A percentile compares a stretch with the other conserved stretches of the same genome.
These are phyloP conservation scores for Conoideocrella luteorostrata DNA, from an alignment of 2,329 filamentous ascomycete genomes.

Conservation along the genomic window DNA sequence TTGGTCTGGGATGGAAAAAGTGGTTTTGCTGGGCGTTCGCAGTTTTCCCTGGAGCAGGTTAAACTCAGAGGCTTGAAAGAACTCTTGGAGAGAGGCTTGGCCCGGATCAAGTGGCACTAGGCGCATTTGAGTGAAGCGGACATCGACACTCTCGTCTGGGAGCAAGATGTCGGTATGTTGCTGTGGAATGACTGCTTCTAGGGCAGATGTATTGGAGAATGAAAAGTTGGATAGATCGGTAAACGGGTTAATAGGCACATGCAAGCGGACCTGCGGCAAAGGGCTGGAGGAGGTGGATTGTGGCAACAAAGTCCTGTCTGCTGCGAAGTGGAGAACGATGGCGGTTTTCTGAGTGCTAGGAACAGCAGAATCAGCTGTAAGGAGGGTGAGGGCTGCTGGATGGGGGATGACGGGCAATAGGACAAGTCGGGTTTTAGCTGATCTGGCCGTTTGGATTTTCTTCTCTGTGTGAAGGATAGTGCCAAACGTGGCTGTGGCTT, in stretches of 20 bases:
- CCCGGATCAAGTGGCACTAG: slow-evolving; percentile 33
- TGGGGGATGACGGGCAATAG: slow-evolving; percentile 42
- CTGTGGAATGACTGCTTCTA: slow-evolving; percentile 24
- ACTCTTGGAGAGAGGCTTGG: slow-evolving; percentile 32
- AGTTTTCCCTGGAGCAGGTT: slow-evolving; percentile 36
- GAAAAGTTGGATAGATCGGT: slow-evolving; percentile 21
- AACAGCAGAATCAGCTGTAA: slow-evolving; percentile 26
- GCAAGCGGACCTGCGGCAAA: slow-evolving; percentile 20
- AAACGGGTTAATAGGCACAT: slow-evolving; percentile 23
- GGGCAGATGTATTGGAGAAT: slow-evolving; percentile 22
- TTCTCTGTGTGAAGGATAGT: slow-evolving; percentile 37
- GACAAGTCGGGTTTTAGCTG: slow-evolving; percentile 22
- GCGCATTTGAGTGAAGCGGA: slow-evolving; percentile 33
- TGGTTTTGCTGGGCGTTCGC: slow-evolving; percentile 28
- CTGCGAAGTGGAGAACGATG: slow-evolving; percentile 42
- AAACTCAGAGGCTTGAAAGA: slow-evolving; percentile 39
- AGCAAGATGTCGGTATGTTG: slow-evolving; percentile 37
- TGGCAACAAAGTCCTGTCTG: too few relatives aligned
- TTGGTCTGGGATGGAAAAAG: slow-evolving; percentile 24
- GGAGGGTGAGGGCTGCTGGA: slow-evolving; percentile 33
- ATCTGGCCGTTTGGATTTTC: slow-evolving; percentile 2
- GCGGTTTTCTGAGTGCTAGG: slow-evolving; percentile 19
- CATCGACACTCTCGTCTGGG: slow-evolving; percentile 40
- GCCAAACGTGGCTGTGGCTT: slow-evolving; percentile 41
- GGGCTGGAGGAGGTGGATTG: background rate